phyloP scores from a whole-genome alignment of 2,329 filamentous ascomycete species.

The Cordyceps fumosorosea region DNA sequence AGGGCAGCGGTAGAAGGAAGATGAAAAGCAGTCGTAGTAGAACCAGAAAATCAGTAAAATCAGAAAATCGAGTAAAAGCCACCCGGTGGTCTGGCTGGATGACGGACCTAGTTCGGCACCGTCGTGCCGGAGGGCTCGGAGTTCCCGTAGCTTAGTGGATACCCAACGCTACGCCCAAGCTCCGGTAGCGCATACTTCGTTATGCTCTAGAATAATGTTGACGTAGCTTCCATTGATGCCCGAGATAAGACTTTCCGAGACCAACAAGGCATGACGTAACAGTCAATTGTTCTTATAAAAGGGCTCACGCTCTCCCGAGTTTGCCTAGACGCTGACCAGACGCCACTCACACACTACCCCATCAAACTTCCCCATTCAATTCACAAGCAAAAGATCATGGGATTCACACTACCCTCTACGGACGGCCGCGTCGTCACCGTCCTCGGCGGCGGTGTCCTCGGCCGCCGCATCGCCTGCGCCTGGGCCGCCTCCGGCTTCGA shows the following conservation, averaged over 20 bases:
- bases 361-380: background rate
- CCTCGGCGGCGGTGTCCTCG: slow-evolving; percentile 36
- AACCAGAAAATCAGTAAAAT: no score
- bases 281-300: background rate
- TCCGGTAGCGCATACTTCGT: background rate
- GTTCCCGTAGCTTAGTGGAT: background rate
- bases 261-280: background rate
- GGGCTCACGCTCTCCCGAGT: background rate
- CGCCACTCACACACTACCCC: background rate
- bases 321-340: background rate
- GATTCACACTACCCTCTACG: slow-evolving; percentile 18
- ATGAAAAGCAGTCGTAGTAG: no score
- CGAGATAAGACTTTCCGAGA: background rate
- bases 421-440: slow-evolving; percentile 28
- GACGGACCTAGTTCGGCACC: no score
- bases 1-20: no score
- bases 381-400: slow-evolving; percentile 14
- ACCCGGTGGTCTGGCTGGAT: no score
- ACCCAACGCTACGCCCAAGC: background rate
- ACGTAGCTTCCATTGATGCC: background rate
- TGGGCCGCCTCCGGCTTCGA: slow-evolving; percentile 37
- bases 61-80: no score
- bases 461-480: slow-evolving; percentile 33
- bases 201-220: background rate
- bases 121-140: no score